Evolutionary conservation across 805 yeast genomes (phyloP), one percentile per base, ranked within the genome.

Genomic region (Ogataea henricii): DNA sequence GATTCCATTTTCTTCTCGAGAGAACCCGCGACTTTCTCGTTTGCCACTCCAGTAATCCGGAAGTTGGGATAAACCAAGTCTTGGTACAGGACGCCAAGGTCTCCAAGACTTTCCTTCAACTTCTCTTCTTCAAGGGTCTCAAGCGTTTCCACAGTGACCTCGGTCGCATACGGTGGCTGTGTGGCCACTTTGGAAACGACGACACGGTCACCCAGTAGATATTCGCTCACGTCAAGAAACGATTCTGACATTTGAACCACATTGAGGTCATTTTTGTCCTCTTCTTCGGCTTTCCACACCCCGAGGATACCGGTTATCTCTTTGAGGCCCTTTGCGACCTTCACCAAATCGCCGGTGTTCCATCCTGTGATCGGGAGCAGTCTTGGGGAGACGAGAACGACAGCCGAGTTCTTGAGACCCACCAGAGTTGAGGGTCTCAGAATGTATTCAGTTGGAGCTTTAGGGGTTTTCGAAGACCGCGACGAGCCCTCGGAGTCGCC

Each of bases 51-150:
- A 12, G 23, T 17, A 14, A 59, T 43, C 22, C 48, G 51, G 42
- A 58, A 54, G 8, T 54, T 27, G 6, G 39, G 32, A 12, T 46
- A 42, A 4, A 53, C 48, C 16, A 60, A 32, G 4, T 85, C 85
- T 1, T 89, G 84, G 59, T 78, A 78, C 0, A 86, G 52, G 7
- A 87, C 59, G 0, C 91, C 90, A 25, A 77, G 68, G 21, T 83
- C 84, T 40, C 72, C 67, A 8, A 84, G 53, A 0, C 72, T 51
- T 33, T 76, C 74, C 42, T 69, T 76, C 8, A 81, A 55, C 0
- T 64, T 43, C 34, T 70, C 66, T 40, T 64, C 63, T 2, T 66
- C 52, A 1, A 30, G 27, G 13, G 30, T 32, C 3, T 43, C 35
- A 14, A 29, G 26, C n/a, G 36, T 16, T 8, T 48, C 51, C 10